phyloP scores from a whole-genome alignment of 768 basidiomycete genomes.

The Tubosaeta sp. region DNA sequence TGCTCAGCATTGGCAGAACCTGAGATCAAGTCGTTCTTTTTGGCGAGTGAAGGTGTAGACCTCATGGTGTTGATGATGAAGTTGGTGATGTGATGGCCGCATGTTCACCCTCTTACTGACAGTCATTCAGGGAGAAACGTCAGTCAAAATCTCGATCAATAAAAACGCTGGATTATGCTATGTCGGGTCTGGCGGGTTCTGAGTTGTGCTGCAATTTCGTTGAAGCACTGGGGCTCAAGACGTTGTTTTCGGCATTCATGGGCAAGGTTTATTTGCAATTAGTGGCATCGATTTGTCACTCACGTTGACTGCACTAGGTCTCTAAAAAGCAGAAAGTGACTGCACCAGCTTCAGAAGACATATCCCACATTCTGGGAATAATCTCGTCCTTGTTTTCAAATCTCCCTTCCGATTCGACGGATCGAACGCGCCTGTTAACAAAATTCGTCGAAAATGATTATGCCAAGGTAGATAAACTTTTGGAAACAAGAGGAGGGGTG shows the following conservation, averaged over 20 bases:
- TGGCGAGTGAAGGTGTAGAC: conserved; percentile 91
- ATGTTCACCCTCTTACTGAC: conserved; percentile 5
- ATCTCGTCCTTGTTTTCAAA: conserved; percentile 85
- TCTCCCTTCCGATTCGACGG: conserved; percentile 77
- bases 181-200: conserved; percentile 71
- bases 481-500: conserved; percentile 80
- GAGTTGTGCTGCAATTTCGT: conserved; percentile 80
- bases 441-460: conserved; percentile 95
- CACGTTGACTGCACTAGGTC: conserved; percentile 27
- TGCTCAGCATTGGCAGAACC: conserved; percentile 83
- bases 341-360: conserved; percentile 69
- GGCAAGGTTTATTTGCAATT: conserved; percentile 63
- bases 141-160: conserved; percentile 79
- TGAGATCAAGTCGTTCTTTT: conserved; percentile 73
- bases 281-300: conserved; percentile 3
- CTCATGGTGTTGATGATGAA: conserved; percentile 99
- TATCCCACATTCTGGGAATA: conserved; percentile 83
- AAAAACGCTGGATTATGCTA: conserved; percentile 87
- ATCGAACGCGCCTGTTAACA: conserved; percentile 75
- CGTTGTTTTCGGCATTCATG: conserved; percentile 89
- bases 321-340: conserved; percentile 63
- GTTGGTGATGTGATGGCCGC: conserved; percentile 40
- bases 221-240: conserved; percentile 83
- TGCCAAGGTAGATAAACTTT: conserved; percentile 89
- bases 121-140: conserved; percentile 62